Evolutionary conservation across 371 early-diverging fungal species (phyloP).

Genomic region (Haplosporangium sp.): DNA sequence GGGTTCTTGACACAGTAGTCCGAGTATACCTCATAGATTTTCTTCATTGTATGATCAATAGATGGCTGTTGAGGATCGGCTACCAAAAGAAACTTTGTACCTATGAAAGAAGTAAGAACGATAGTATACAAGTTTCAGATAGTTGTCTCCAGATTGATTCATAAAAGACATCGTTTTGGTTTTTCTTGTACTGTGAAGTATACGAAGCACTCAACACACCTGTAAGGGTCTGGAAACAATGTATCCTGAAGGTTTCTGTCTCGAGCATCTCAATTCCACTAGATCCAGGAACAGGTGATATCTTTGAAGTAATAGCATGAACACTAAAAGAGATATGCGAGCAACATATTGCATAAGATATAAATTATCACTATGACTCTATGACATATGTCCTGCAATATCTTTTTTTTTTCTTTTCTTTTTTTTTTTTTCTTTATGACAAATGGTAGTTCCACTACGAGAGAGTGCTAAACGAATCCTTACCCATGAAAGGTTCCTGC

Average conservation of each 20-base stretch:
- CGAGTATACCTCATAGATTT: constrained; percentile 90
- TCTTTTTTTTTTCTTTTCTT: too few species aligned
- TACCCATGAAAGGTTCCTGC: constrained; percentile 98
- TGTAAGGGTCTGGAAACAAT: constrained; percentile 94
- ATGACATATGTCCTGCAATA: background rate
- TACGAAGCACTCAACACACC: constrained; percentile 62
- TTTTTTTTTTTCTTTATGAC: too few species aligned
- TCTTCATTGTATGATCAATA: constrained; percentile 79
- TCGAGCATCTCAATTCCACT: constrained; percentile 94
- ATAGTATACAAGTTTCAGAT: background rate
- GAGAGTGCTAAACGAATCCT: constrained; percentile 1
- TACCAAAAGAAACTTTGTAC: constrained; percentile 93
- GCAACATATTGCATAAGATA: background rate
- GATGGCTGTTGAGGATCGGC: constrained; percentile 82
- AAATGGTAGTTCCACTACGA: too few species aligned
- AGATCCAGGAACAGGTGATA: constrained; percentile 86
- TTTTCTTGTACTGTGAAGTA: too few species aligned
- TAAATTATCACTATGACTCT: background rate
- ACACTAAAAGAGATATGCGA: constrained; percentile 66
- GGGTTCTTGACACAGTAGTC: constrained; percentile 99
- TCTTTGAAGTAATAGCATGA: constrained; percentile 95
- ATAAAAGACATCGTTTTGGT: too few species aligned
- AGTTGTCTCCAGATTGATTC: background rate
- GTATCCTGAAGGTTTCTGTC: constrained; percentile 89
- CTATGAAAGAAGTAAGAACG: constrained; percentile 54